Evolutionary conservation across 192 early-diverging fungal genomes (phyloP), one percentile per base, ranked within the genome.

Genomic region (Neocallimastix lanati): DNA sequence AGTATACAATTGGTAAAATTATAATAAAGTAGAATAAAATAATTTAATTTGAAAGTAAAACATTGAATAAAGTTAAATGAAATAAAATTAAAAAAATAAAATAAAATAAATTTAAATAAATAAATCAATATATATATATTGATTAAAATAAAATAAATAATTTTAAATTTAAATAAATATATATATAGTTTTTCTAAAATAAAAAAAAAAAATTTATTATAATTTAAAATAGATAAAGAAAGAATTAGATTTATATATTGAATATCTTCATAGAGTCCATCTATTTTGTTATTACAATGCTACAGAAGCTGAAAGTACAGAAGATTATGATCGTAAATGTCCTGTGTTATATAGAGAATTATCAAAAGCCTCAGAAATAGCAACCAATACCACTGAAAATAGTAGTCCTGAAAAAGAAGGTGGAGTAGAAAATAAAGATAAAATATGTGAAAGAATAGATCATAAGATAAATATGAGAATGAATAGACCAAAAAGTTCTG

Each of bases 271-370:
- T 76, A 88, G 90, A 29, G 95, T 96, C 12, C 96, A 98, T 86
- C 88, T 92, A 79, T 99, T 93, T 82, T 96, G 96, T 88, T 98
- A 97, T 88, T 99, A 99, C 88, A 79, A 81, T 80, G 95, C 92
- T 16, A 84, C 91, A 78, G 94, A 96, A 30, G 91, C 92, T 76
- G 92, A 93, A 79, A 92, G 86, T 81, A 81, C 89, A 11, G 96
- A 99, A 83, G 95, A 97, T 85, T 92, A 96, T 85, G 80, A 82
- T 58, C 91, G 96, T 80, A 91, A 93, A 79, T 94, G 94, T 79
- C 85, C 86, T 29, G 82, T 89, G 77, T 88, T 3, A 83, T 85
- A 30, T 35, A 35, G 40, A 29, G 84, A 76, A 77, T 58, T 84
- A 85, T 76, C 92, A 92, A 78, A 84, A 86, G 77, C 88, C 87